Evolutionary conservation across 805 yeast species (phyloP), one percentile per base, ranked within the genome.

Genomic region (Sugiyamaella floridensis): DNA sequence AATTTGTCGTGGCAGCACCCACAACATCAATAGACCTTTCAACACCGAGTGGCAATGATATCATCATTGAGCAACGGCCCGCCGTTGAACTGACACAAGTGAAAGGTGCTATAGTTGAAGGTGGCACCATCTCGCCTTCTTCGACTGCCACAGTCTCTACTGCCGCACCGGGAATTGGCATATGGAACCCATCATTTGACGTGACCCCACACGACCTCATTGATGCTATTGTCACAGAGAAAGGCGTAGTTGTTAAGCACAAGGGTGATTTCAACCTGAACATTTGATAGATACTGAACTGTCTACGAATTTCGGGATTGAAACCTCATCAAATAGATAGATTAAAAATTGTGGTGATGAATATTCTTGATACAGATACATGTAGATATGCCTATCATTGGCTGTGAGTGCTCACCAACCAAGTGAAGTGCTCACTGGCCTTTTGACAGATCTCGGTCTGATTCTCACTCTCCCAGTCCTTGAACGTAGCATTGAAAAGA

Each of bases 131-230:
- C 12, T 43, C 55, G 40, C 47, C 55, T 7, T 49, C 73, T 71
- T 7, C 58, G 56, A 15, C 60, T 65, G 66, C 77, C 1, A 81
- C 81, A 16, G 85, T 89, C 12, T 85, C 86, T 41, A 78, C 85
- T 53, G 96, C 97, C 1, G 93, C 98, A 2, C 85, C 86, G 1
- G 86, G 85, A 0, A 84, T 90, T 32, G 71, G 76, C 4, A 96
- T 89, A 1, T 92, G 97, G 97, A 93, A 93, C 63, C 99, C 99
- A 0, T 85, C 97, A 0, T 92, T 92, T 63, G 99, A 92, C 64
- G 89, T 93, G 14, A 89, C 98, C 2, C 96, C 96, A 0, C 82
- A 83, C 61, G 77, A 76, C 45, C 71, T 85, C 40, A 89, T 92
- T 51, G 97, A 89, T 64, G 86, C 89, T 54, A 89, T 93, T 55